phyloP scores from a whole-genome alignment of 345 rosid genomes.

The Gossypium arboreum region DNA sequence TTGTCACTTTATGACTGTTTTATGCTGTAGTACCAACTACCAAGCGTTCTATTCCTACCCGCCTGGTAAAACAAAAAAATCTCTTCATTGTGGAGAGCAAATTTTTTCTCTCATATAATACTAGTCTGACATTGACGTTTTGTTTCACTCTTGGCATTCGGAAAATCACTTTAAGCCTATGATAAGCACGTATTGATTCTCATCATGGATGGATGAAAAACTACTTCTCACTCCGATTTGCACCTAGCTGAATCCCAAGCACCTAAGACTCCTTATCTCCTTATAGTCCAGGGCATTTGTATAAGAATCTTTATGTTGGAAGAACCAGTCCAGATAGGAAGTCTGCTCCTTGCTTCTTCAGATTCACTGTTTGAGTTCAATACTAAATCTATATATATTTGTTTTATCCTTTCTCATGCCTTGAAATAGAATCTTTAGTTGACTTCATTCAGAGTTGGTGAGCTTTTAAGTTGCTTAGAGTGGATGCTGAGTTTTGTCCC shows the following conservation, averaged over 20 bases:
- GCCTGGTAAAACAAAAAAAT: background rate
- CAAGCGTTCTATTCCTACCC: background rate
- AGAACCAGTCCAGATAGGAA: background rate
- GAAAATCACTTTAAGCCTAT: background rate
- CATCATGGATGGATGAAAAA: background rate
- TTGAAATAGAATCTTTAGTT: background rate
- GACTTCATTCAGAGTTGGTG: background rate
- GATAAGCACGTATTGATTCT: background rate
- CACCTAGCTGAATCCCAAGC: background rate
- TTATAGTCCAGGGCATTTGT: background rate
- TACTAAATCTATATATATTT: background rate
- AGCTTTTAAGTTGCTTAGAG: background rate
- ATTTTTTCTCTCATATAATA: background rate
- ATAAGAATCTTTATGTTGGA: background rate
- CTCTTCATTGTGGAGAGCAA: background rate
- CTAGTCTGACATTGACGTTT: background rate
- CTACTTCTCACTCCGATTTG: background rate
- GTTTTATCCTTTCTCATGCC: background rate
- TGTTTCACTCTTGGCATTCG: background rate
- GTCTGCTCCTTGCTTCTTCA: background rate
- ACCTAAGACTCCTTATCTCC: background rate
- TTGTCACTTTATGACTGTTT: background rate
- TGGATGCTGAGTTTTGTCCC: background rate
- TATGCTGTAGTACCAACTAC: background rate
- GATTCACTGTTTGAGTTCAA: background rate